Evolutionary conservation across 2,329 filamentous ascomycete genomes (phyloP), one percentile per base, ranked within the genome.

Genomic region (Epichloe glyceriae): DNA sequence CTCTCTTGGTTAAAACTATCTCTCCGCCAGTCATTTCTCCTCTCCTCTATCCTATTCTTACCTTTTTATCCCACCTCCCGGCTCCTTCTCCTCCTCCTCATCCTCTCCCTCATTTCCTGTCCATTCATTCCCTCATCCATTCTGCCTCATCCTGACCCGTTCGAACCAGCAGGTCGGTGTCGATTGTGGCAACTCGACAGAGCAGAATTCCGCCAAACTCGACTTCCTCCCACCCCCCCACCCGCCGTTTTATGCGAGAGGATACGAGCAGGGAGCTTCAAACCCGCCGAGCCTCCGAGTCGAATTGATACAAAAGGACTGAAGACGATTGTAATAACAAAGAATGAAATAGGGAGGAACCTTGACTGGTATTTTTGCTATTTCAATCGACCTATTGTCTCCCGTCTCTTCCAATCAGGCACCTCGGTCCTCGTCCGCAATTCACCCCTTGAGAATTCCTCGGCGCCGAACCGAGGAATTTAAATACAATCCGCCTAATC

Each of bases 11-110:
- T 66, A 66, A 68, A 67, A 66, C 64, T 64, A 49, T 50, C 47
- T 75, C 70, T 74, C 69, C 70, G 71, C 73, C 73, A 74, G 71
- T 76, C 74, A 73, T 73, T 74, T 72, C 72, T 70, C 70, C 66
- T 71, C 69, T 71, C 67, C 68, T 71, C 67, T 67, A 69, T 74
- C 70, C 70, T 75, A 68, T 69, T 75, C 73, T 70, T 71, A 73
- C 73, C 65, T 72, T 73, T 73, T 70, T 55, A 56, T 58, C 51
- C 47, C 53, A 52, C 54, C 52, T 52, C 38, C 64, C 63, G 66
- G 61, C 56, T 63, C 65, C 66, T 62, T 59, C 64, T 63, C 63
- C 62, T 62, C 61, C 63, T 63, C 62, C 64, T 61, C 60, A 65
- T 70, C 70, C 65, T 63, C 61, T 64, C 64, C 57, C 62, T 63